These are phyloP conservation scores for Cladosporium sp. DNA, from an alignment of 2,329 filamentous ascomycete species.

Conservation along the genomic window DNA sequence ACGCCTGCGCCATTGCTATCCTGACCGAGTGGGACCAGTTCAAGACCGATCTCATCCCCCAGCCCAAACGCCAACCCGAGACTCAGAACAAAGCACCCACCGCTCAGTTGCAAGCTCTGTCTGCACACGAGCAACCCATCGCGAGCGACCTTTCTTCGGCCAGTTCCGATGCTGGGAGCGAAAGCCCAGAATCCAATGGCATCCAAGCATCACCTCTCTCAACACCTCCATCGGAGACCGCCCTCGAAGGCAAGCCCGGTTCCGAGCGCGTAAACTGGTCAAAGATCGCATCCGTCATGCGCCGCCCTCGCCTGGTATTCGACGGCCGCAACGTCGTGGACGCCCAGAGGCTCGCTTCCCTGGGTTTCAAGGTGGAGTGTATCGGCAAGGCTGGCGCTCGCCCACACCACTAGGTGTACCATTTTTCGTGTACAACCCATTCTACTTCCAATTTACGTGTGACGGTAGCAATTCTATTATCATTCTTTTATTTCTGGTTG, in stretches of 20 bases:
- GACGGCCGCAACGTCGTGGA: slow-evolving; percentile 31
- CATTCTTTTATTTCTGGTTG: too few species aligned
- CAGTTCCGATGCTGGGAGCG: slow-evolving; percentile 8
- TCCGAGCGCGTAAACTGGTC: slow-evolving; percentile 18
- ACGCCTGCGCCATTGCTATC: slow-evolving; percentile 27
- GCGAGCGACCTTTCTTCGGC: slow-evolving; percentile 8
- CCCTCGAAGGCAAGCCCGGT: slow-evolving; percentile 9
- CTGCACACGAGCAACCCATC: slow-evolving; percentile 14
- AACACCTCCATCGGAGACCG: slow-evolving; percentile 11
- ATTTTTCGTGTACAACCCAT: not conserved
- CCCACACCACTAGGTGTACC: not conserved
- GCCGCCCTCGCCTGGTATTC: slow-evolving; percentile 28
- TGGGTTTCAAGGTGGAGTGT: slow-evolving; percentile 29
- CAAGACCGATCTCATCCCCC: slow-evolving; percentile 19
- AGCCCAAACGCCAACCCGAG: slow-evolving; percentile 1
- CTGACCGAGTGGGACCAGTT: slow-evolving; percentile 30
- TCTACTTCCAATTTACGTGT: too few species aligned
- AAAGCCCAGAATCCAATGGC: slow-evolving; percentile 5
- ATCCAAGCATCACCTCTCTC: slow-evolving; percentile 13
- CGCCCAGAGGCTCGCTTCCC: slow-evolving; percentile 19
- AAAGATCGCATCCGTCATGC: slow-evolving; percentile 24
- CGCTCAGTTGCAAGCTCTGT: not conserved
- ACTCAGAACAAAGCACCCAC: not conserved
- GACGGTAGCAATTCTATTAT: too few species aligned
- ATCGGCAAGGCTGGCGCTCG: slow-evolving; percentile 10